Conservation (phyloP, 108 stramenopile genomes). For the Nannochloropsis gaditana region DNA sequence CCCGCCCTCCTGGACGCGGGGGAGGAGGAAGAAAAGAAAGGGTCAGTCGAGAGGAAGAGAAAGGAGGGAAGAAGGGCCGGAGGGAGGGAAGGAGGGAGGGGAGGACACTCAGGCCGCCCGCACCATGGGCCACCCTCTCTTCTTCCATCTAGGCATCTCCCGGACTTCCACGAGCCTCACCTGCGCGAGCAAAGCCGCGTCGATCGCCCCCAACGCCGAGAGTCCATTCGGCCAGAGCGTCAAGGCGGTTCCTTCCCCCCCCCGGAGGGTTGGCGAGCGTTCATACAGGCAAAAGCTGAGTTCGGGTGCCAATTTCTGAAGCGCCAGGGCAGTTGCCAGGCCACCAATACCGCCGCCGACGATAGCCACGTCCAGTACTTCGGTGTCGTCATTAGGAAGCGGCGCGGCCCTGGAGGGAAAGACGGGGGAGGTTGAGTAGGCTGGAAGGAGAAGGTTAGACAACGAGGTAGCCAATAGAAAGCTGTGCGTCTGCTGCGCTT, state of each 20-base stretch:
- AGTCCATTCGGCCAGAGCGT: background rate
- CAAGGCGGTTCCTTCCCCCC: background rate
- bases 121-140: background rate
- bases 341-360: background rate
- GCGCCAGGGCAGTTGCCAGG: background rate
- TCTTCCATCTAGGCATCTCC: background rate
- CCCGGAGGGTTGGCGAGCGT: background rate
- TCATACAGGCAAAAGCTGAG: background rate
- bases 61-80: background rate
- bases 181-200: background rate
- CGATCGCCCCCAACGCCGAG: background rate
- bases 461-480: background rate
- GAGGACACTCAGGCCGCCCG: background rate
- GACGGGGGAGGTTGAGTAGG: background rate
- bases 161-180: too few relatives aligned
- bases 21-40: too few relatives aligned
- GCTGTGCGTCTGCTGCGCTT: too few relatives aligned
- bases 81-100: constrained; percentile 3
- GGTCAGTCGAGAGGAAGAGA: background rate
- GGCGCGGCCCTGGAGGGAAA: background rate
- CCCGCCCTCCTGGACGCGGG: too few relatives aligned
- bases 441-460: background rate
- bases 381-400: background rate
- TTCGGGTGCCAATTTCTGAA: background rate
- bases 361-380: background rate